Base-by-base conservation (phyloP, 2,329 filamentous ascomycete species). In the Coccinonectria pachysandricola region DNA sequence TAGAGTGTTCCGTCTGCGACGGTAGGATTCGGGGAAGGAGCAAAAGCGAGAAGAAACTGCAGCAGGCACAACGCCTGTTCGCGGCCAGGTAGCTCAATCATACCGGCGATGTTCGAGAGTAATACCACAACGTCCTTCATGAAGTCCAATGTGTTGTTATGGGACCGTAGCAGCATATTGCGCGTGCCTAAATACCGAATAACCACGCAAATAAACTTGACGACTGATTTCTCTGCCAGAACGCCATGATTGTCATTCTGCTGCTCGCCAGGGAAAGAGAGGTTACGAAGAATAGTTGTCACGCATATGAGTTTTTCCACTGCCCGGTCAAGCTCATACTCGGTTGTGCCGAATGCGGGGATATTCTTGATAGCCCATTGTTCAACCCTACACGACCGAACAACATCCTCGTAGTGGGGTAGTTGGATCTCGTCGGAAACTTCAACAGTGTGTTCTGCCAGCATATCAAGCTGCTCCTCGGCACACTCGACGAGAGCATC, bases 121-220 rank as follows among this genome's bases (percentile, higher is more conserved):
- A 93, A 75, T 10, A 85, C 79, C 31, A 96, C 74, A 15, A 86
- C 65, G 52, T 98, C 91, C 57, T 98, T 98, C 83, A 95, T 93
- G 45, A 96, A 88, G 54, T 98, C 91, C 39, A 95, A 63, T 1
- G 82, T 91, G 54, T 95, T 94, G 46, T 71, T 66, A 39, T 91
- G 71, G 4, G 77, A 84, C 19, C 85, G 75, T 21, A 96, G 60
- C 15, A 96, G 68, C 68, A 88, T 83, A 42, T 85, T 85, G 9
- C 86, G 79, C 4, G 87, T 95, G 15, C 88, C 91, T 9, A 96
- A 66, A 40, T 91, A 83, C 33, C 86, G 71, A 36, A 96, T 86
- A 4, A 87, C 72, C 23, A 77, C 77, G 31, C 84, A 85, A 7
- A 95, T 60, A 45, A 95, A 85, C 42, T 82, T 85, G 46, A 95